phyloP scores from a whole-genome alignment of 2,329 filamentous ascomycete genomes.

The Mycocentrospora acerina region DNA sequence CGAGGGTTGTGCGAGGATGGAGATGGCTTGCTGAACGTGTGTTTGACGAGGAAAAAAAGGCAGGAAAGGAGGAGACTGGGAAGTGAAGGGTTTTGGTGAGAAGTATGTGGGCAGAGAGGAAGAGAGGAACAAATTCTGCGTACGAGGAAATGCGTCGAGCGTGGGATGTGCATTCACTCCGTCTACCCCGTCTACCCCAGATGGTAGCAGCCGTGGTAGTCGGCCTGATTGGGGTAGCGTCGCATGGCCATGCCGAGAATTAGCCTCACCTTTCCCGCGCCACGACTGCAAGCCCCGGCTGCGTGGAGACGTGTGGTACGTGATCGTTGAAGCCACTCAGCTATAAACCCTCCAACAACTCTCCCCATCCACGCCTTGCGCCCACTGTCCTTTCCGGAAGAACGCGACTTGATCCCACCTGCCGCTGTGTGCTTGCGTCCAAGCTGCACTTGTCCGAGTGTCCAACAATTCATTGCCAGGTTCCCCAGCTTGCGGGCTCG shows the following conservation, averaged over 20 bases:
- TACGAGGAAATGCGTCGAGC: no score
- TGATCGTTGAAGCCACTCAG: constrained; percentile 18
- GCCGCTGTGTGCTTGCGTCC: not conserved
- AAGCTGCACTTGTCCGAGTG: not conserved
- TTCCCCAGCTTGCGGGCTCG: not conserved
- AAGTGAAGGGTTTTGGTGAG: no score
- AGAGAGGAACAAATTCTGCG: no score
- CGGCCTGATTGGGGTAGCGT: no score
- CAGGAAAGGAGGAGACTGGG: no score
- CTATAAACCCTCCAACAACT: constrained; percentile 1
- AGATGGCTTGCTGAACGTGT: no score
- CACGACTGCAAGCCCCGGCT: constrained; percentile 12
- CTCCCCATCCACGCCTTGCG: not conserved
- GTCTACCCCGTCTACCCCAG: no score
- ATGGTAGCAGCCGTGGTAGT: no score
- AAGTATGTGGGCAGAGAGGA: no score
- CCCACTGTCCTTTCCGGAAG: constrained; percentile 18
- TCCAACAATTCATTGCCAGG: constrained; percentile 1
- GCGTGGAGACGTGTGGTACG: constrained; percentile 13
- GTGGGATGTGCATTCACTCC: no score
- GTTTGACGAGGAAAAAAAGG: no score
- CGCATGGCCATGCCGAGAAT: constrained; percentile 12
- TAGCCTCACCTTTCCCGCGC: constrained; percentile 16
- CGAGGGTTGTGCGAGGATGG: no score
- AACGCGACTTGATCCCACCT: not conserved